Percentiles rank a stretch among this genome's conserved stretches.
Conservation (phyloP, 371 early-diverging fungal species). For the Rhizopus stolonifer region DNA sequence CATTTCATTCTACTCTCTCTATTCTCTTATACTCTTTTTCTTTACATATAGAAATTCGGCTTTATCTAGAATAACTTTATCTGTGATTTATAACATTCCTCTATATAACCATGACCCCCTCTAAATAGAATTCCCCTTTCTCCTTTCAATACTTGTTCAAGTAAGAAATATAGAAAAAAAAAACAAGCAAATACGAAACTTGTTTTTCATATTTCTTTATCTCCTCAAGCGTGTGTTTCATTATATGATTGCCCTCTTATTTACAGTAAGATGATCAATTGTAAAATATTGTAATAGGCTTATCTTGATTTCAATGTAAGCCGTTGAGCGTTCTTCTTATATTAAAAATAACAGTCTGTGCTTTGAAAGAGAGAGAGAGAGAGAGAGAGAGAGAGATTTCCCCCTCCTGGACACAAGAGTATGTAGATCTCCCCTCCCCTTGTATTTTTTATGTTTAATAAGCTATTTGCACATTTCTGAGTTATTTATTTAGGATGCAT, state of each 20-base stretch:
- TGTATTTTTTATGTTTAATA: neutral
- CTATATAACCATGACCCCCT: neutral
- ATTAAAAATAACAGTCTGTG: too few species aligned
- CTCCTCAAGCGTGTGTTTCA: too few species aligned
- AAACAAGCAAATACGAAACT: too few species aligned
- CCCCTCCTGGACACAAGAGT: neutral
- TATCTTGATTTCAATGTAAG: too few species aligned
- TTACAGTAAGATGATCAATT: too few species aligned
- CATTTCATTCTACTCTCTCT: neutral
- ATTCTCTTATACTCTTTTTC: too few species aligned
- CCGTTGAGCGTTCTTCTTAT: too few species aligned
- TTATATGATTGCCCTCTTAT: too few species aligned
- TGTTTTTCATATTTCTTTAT: too few species aligned
- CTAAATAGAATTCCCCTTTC: neutral
- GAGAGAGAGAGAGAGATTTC: neutral
- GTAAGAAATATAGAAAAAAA: too few species aligned
- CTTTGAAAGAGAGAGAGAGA: too few species aligned
- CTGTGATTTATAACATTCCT: neutral
- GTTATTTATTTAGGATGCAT: slow-evolving; percentile 2
- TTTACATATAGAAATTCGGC: neutral
- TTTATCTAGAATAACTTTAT: neutral
- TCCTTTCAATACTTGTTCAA: neutral
- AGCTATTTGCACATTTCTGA: neutral
- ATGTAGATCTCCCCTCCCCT: neutral
- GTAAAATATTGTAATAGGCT: too few species aligned